Evolutionary conservation across 768 basidiomycete species (phyloP).

Genomic region (Agaricus blazei): DNA sequence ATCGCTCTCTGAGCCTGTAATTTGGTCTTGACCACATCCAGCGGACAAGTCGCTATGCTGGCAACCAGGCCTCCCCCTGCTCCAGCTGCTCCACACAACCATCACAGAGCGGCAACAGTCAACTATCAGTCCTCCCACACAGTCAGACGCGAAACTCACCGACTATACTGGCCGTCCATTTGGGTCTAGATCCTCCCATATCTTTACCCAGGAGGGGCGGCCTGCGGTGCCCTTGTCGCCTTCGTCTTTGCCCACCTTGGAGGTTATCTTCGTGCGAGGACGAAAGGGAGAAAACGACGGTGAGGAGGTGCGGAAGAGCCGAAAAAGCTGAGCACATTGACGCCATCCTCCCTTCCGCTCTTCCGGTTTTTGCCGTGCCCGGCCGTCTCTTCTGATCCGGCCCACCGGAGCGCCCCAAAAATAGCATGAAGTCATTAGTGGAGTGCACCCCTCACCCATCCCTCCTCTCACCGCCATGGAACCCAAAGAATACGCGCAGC

Average conservation of each 20-base stretch:
- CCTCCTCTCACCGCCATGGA: not conserved
- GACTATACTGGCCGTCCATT: slow-evolving; percentile 80
- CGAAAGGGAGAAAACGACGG: not conserved
- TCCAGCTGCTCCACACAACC: slow-evolving; percentile 53
- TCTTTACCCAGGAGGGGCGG: slow-evolving; percentile 46
- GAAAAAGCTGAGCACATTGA: not conserved
- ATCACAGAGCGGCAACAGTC: not conserved
- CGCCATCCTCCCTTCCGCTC: no score
- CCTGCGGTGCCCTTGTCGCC: slow-evolving; percentile 2
- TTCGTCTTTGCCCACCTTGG: slow-evolving; percentile 10
- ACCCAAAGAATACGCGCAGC: not conserved
- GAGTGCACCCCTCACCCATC: not conserved
- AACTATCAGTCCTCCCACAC: not conserved
- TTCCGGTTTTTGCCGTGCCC: slow-evolving; percentile 18
- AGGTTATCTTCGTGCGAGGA: slow-evolving; percentile 16
- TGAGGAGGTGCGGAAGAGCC: not conserved
- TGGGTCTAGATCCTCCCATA: slow-evolving; percentile 50
- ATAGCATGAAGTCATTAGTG: not conserved
- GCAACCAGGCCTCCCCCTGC: slow-evolving; percentile 93
- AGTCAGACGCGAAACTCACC: slow-evolving; percentile 38
- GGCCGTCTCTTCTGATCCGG: slow-evolving; percentile 3
- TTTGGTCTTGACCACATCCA: slow-evolving; percentile 97
- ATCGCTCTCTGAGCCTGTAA: slow-evolving; percentile 87
- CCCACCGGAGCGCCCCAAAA: not conserved
- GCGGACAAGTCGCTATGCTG: slow-evolving; percentile 90